phyloP scores from a whole-genome alignment of 169 alveolate genomes.

The Eimeria necatrix region DNA sequence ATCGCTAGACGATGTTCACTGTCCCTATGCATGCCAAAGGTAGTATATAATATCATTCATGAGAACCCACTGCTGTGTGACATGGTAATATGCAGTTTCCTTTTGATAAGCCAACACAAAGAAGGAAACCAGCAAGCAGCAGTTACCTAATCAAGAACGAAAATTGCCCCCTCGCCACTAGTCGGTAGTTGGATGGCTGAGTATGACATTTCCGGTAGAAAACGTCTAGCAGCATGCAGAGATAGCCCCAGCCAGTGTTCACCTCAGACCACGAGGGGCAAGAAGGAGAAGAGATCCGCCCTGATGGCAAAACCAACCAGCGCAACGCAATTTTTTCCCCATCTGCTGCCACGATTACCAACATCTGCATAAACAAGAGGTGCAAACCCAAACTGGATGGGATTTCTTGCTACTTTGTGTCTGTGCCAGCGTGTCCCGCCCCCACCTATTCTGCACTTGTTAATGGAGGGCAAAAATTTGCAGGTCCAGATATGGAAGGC shows the following conservation, averaged over 20 bases:
- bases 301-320: slow-evolving; percentile 32
- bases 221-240: slow-evolving; percentile 82
- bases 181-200: slow-evolving; percentile 81
- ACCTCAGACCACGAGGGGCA: slow-evolving; percentile 82
- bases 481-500: slow-evolving; percentile 77
- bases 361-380: background rate
- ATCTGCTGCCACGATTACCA: background rate
- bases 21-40: too few species aligned
- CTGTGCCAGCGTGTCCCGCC: background rate
- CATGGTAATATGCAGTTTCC: too few species aligned
- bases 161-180: slow-evolving; percentile 83
- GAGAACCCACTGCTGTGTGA: too few species aligned
- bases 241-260: slow-evolving; percentile 84
- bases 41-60: too few species aligned
- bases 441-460: slow-evolving; percentile 80
- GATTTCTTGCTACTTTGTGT: background rate
- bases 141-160: slow-evolving; percentile 72
- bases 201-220: slow-evolving; percentile 74
- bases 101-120: too few species aligned
- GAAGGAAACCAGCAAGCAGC: too few species aligned
- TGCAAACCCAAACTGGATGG: background rate
- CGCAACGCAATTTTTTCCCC: background rate
- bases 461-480: slow-evolving; percentile 71
- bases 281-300: slow-evolving; percentile 72
- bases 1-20: too few species aligned